Base-by-base conservation (phyloP, 2,329 filamentous ascomycete species). In the Scytalidium lignicola region DNA sequence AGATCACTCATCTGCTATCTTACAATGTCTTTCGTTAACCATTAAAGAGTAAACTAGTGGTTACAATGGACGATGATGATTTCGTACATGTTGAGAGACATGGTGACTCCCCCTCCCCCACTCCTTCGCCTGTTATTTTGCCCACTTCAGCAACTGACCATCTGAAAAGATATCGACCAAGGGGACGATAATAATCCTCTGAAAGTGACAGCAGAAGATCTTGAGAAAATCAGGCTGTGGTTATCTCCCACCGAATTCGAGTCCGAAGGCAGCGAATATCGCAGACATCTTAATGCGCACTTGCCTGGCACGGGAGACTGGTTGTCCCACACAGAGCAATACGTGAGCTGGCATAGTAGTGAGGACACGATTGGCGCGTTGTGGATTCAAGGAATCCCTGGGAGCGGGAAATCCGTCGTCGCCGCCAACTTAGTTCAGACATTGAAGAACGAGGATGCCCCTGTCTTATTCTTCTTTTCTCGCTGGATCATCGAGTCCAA, bases 321-420 rank as follows among this genome's bases (percentile, higher is more conserved):
- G 54, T 49, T 54, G 10, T 48, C 15, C 23, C 44, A 53, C 41
- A 56, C 51, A 13, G 32, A 49, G 13, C 41, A 50, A 40, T 55
- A 50, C 42, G n/a, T 50, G 40, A 37, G 54, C 46, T 57, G 55
- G 55, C 28, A 60, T 0, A 40, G 62, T 3, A 19, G 41, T 1
- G 44, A 60, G 1, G 59, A 70, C 28, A 47, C 61, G 28, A 26
- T 26, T 43, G 70, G 70, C 5, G 65, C 73, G 29, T 51, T 76
- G 0, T 76, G 71, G 73, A 70, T 76, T 20, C 67, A 66, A 42
- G 74, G 72, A 1, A 71, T 73, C 3, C 65, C 70, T 2, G 71
- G 71, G 0, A 58, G 64, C 8, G 70, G 72, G 1, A 77, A 76
- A 46, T 76, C 67, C 3, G 68, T 66, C 0, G 48, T 67, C 23